Conservation (phyloP, 192 early-diverging fungal genomes). For the Backusella parvicylindrica region DNA sequence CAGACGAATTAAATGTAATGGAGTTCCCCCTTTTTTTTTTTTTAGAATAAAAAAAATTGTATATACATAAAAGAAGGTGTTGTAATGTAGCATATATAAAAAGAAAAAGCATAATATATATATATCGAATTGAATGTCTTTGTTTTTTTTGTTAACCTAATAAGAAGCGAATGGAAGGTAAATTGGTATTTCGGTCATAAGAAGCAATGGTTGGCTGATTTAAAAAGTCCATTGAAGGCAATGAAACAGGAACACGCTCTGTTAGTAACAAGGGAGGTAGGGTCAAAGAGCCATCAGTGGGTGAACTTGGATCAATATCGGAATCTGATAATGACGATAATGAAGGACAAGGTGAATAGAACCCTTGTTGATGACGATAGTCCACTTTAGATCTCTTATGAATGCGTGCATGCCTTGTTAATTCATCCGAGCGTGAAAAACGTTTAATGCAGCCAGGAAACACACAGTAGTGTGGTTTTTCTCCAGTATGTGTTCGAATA, state of each 20-base stretch:
- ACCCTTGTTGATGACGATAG: background rate
- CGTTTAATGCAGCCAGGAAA: slow-evolving; percentile 63
- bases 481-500: slow-evolving; percentile 80
- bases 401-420: slow-evolving; percentile 49
- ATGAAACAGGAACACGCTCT: background rate
- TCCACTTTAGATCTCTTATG: slow-evolving; percentile 20
- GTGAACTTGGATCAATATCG: slow-evolving; percentile 24
- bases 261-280: background rate
- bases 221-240: background rate
- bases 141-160: slow-evolving; percentile 4
- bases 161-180: slow-evolving; percentile 17
- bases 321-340: background rate
- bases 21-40: background rate
- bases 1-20: background rate
- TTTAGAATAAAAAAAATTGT: background rate
- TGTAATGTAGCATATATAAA: background rate
- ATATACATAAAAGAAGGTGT: background rate
- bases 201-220: background rate
- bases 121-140: background rate
- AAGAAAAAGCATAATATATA: no score
- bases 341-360: slow-evolving; percentile 7
- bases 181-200: slow-evolving; percentile 6
- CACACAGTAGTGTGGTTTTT: slow-evolving; percentile 79
- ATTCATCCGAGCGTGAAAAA: slow-evolving; percentile 80
- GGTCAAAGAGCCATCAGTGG: slow-evolving; percentile 6